Evolutionary conservation across 805 yeast genomes (phyloP).

Genomic region (Barnettozyma salicaria): DNA sequence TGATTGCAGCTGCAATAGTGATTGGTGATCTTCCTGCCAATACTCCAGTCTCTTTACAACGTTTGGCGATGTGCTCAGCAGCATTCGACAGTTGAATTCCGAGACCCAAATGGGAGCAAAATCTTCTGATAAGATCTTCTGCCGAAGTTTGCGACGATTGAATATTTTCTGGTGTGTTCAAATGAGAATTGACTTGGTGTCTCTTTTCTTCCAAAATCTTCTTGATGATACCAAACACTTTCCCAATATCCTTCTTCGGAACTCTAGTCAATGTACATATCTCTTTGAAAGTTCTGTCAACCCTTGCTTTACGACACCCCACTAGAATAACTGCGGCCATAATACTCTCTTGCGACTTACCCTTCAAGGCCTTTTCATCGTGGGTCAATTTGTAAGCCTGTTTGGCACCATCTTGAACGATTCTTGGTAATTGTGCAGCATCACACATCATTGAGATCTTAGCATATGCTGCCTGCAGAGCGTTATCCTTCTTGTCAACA

Average conservation of each 20-base stretch:
- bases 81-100: conserved; percentile 80
- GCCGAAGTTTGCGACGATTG: conserved; percentile 84
- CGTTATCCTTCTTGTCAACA: conserved; percentile 84
- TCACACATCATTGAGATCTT: conserved; percentile 95
- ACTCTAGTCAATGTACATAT: conserved; percentile 93
- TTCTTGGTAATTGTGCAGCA: conserved; percentile 88
- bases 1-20: conserved; percentile 95
- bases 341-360: conserved; percentile 86
- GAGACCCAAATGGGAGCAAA: conserved; percentile 91
- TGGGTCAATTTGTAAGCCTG: conserved; percentile 90
- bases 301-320: conserved; percentile 91
- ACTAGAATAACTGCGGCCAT: conserved; percentile 95
- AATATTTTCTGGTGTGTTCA: conserved; percentile 34
- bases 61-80: conserved; percentile 87
- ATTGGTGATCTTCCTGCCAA: conserved; percentile 96
- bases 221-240: conserved; percentile 81
- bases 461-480: conserved; percentile 81
- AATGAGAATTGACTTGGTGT: conserved; percentile 20
- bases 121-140: conserved; percentile 90
- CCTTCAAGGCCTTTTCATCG: conserved; percentile 79
- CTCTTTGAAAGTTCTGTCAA: conserved; percentile 92
- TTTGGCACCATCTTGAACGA: conserved; percentile 96
- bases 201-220: conserved; percentile 48
- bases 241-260: conserved; percentile 90
- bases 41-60: conserved; percentile 86